Percentiles rank a stretch among this genome's conserved stretches.
Evolutionary conservation across 306 rosid species (phyloP).

Genomic region (Cotoneaster glaucophyllus): DNA sequence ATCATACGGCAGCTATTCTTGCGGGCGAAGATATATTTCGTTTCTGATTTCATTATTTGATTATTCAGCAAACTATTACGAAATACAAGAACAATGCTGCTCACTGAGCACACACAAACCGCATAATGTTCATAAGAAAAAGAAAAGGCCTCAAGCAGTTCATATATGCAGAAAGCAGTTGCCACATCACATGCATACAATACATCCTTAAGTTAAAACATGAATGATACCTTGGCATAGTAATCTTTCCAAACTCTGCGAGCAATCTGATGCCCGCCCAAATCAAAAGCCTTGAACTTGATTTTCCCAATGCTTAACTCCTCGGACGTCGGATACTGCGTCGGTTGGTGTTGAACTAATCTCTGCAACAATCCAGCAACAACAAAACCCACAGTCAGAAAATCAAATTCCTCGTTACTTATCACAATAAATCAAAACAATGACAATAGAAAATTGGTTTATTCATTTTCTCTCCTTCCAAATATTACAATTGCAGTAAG

Average conservation of each 20-base stretch:
- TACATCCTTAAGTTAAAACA: background rate
- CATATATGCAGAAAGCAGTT: background rate
- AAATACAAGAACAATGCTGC: background rate
- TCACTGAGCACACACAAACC: background rate
- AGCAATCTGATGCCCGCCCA: constrained; percentile 79
- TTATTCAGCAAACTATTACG: background rate
- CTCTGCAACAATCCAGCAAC: constrained; percentile 46
- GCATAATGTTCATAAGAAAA: background rate
- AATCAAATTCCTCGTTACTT: background rate
- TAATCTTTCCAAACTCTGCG: constrained; percentile 87
- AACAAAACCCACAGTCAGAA: background rate
- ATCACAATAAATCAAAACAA: background rate
- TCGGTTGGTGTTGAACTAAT: constrained; percentile 80
- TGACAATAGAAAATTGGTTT: background rate
- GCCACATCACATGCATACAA: background rate
- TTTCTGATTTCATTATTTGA: background rate
- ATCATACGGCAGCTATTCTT: background rate
- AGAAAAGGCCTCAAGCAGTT: background rate
- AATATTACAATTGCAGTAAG: background rate
- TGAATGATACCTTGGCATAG: constrained; percentile 58
- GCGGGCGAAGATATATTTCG: background rate
- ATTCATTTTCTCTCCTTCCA: background rate
- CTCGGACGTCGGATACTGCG: constrained; percentile 76
- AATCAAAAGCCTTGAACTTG: constrained; percentile 85
- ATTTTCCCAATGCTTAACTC: constrained; percentile 82